Percentiles rank a stretch among this genome's conserved stretches.
phyloP scores from a whole-genome alignment of 1,139 yeast genomes.

The Magnusiomyces clavatus region DNA sequence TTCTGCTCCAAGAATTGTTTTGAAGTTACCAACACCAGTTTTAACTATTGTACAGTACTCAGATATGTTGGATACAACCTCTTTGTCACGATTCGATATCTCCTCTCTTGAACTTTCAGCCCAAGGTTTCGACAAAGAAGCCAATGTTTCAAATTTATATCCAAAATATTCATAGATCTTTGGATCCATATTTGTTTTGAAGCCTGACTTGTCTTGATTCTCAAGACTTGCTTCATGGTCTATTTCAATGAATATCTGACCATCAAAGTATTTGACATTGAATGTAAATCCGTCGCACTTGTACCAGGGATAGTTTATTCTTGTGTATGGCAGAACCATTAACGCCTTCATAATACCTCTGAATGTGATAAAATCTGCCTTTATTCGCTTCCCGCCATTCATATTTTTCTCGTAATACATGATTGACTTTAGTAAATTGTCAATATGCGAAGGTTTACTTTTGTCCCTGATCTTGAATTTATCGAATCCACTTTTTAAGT shows the following conservation, averaged over 20 bases:
- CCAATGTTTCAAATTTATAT: conserved; percentile 74
- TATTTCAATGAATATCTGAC: conserved; percentile 73
- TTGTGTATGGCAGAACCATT: conserved; percentile 36
- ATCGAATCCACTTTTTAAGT: conserved; percentile 56
- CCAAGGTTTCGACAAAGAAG: conserved; percentile 76
- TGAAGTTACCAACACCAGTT: conserved; percentile 73
- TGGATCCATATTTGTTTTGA: conserved; percentile 1
- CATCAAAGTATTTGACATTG: conserved; percentile 62
- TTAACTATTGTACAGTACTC: conserved; percentile 72
- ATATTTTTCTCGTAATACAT: conserved; percentile 44
- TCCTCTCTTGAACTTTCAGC: conserved; percentile 52
- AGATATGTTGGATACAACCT: conserved; percentile 56
- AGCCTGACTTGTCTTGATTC: not conserved
- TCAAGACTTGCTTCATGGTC: conserved; percentile 37
- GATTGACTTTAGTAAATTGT: conserved; percentile 50
- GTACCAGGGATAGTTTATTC: conserved; percentile 35
- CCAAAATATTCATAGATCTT: conserved; percentile 33
- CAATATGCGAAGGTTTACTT: conserved; percentile 42
- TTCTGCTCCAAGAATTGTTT: conserved; percentile 76
- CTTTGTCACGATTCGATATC: conserved; percentile 55
- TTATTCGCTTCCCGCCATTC: conserved; percentile 39
- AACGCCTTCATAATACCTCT: conserved; percentile 72
- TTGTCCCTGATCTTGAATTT: conserved; percentile 53
- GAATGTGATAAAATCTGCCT: conserved; percentile 68
- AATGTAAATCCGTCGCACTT: conserved; percentile 47